Evolutionary conservation across 1,284 basidiomycete species (phyloP).

Genomic region (Golubevia sp.): DNA sequence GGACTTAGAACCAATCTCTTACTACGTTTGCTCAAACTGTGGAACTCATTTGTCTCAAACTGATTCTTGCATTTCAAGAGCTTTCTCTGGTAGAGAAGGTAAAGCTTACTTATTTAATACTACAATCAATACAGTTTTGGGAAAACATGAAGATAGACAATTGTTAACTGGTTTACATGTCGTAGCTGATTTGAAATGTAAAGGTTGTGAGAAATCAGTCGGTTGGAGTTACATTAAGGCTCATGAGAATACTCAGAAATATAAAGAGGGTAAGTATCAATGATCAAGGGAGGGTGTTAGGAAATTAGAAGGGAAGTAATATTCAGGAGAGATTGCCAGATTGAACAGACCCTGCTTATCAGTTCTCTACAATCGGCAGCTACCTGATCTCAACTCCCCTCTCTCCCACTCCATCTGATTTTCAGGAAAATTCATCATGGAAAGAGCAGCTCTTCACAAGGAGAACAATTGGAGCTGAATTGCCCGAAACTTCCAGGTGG

Average conservation of each 20-base stretch:
- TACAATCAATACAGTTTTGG: conserved; percentile 24
- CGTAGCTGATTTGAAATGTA: conserved; percentile 34
- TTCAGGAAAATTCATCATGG: conserved; percentile 27
- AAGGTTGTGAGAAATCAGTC: conserved; percentile 22
- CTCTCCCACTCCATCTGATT: no score
- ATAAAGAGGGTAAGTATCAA: conserved; percentile 29
- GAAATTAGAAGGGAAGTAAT: no score
- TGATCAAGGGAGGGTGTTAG: no score
- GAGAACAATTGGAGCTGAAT: conserved; percentile 42
- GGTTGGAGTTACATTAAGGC: conserved; percentile 38
- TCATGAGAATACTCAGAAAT: conserved; percentile 28
- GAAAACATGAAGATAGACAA: conserved; percentile 31
- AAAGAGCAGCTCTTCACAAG: conserved; percentile 24
- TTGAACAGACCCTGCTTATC: no score
- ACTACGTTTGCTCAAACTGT: neutral
- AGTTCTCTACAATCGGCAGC: no score
- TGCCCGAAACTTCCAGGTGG: no score
- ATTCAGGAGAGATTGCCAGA: no score
- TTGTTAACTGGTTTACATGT: conserved; percentile 42
- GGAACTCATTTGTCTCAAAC: neutral
- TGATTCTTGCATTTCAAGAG: conserved; percentile 38
- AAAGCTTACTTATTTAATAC: conserved; percentile 42
- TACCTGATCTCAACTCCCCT: no score
- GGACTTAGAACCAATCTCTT: neutral
- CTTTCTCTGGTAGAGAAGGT: conserved; percentile 37